Conservation (phyloP, 805 yeast genomes). For the Peterozyma toletana region DNA sequence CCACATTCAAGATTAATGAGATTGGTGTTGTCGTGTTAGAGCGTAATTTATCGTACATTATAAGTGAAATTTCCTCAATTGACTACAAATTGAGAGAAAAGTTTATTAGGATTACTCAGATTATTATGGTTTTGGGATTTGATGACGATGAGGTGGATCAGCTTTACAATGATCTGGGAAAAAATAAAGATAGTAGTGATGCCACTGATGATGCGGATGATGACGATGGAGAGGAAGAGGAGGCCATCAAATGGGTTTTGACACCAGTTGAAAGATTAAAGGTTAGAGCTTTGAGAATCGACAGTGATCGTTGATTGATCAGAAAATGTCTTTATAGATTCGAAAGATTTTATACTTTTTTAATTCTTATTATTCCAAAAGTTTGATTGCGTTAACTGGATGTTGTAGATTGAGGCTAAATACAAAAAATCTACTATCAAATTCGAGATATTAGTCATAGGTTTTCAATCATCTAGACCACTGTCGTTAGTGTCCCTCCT, state of each 20-base stretch:
- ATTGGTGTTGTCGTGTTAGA: slow-evolving; percentile 37
- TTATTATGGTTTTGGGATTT: slow-evolving; percentile 73
- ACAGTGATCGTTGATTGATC: slow-evolving; percentile 12
- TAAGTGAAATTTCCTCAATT: slow-evolving; percentile 65
- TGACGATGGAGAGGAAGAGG: slow-evolving; percentile 33
- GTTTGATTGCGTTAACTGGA: too few species aligned
- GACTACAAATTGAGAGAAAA: slow-evolving; percentile 70
- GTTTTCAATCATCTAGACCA: too few species aligned
- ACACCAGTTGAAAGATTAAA: slow-evolving; percentile 68
- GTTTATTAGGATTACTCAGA: slow-evolving; percentile 76
- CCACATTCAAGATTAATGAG: slow-evolving; percentile 67
- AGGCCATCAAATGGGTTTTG: slow-evolving; percentile 60
- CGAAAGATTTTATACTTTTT: too few species aligned
- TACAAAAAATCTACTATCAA: too few species aligned
- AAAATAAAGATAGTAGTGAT: neutral
- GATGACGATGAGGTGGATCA: slow-evolving; percentile 52
- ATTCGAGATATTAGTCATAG: too few species aligned
- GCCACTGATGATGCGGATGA: slow-evolving; percentile 6
- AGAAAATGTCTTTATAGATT: too few species aligned
- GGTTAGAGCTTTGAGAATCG: slow-evolving; percentile 52
- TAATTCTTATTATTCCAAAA: too few species aligned
- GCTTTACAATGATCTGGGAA: slow-evolving; percentile 19
- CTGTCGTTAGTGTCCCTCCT: neutral
- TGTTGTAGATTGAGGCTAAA: too few species aligned
- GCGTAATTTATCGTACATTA: slow-evolving; percentile 67